Evolutionary conservation across 75 land plant genomes (phyloP), one percentile per base, ranked within the genome.

Genomic region (Cryptomeria japonica): DNA sequence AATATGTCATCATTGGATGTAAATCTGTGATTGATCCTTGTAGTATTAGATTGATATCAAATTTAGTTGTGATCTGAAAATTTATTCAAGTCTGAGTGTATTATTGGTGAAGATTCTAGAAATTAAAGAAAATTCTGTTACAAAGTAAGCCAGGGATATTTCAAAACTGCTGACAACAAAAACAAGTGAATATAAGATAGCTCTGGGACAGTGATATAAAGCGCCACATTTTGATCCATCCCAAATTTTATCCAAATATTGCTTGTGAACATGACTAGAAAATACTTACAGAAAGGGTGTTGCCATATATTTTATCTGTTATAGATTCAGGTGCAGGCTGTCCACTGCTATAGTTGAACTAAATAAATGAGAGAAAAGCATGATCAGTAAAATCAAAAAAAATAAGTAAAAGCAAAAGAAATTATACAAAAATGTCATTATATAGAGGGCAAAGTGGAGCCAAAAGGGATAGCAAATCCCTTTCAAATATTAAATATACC

Each of bases 331-430:
- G 99, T 79, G 99, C 99, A 85, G 99, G 99, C 87, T 97, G 98
- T 14, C 99, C 99, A 89, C 99, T 97, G 91, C 93, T 94, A 91
- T 96, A 97, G 86, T 97, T 97, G 88, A 95, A 97, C 99, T 96
- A 92, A 19, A 86, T 87, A 42, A 58, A 75, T 39, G 49, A 39
- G 28, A 37, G 37, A 88, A 37, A 87, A 32, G 22, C 39, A n/a
- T 19, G 22, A 84, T 39, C 14, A 5, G 44, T n/a, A 36, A 86
- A 46, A 86, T 83, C 25, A 39, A 19, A 75, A 86, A 28, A 28
- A 41, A 34, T 13, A 41, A 41, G 86, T 51, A 51, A 34, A 34
- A 53, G 38, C 72, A 85, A 36, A 36, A 37, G 28, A 85, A 85
- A 37, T 80, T 64, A 14, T 16, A 51, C 12, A 12, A 36, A 61